Conservation (phyloP, 257 asterid species). For the Plantago elongata region DNA sequence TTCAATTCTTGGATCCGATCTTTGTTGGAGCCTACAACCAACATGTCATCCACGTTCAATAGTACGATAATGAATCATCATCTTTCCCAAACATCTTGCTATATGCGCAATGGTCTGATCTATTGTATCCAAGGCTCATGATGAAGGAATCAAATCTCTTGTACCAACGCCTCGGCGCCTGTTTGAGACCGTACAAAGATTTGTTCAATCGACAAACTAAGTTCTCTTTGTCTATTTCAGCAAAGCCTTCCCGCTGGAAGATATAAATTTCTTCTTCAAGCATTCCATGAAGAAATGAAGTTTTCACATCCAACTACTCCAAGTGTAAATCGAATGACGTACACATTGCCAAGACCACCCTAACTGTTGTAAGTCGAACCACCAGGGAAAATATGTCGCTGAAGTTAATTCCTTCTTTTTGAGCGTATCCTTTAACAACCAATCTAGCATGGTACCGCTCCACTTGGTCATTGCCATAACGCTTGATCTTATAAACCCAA, state of each 20-base stretch:
- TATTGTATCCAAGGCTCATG: slow-evolving; percentile 1
- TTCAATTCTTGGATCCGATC: not conserved
- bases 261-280: slow-evolving; percentile 8
- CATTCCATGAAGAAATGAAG: not conserved
- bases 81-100: not conserved
- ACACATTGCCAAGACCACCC: slow-evolving; percentile 4
- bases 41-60: slow-evolving; percentile 9
- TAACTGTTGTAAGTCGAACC: not conserved
- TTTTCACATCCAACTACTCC: slow-evolving; percentile 9
- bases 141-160: slow-evolving; percentile 7
- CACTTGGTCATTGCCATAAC: slow-evolving; percentile 2
- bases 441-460: slow-evolving; percentile 1
- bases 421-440: slow-evolving; percentile 1
- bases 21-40: not conserved
- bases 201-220: not conserved
- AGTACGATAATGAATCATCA: not conserved
- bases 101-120: not conserved
- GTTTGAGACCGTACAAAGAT: slow-evolving; percentile 4
- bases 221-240: not conserved
- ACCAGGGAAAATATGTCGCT: slow-evolving; percentile 1
- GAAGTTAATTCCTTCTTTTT: slow-evolving; percentile 4
- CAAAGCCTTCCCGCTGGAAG: not conserved
- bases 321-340: slow-evolving; percentile 2
- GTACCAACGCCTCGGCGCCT: not conserved
- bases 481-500: slow-evolving; percentile 4